Evolutionary conservation across 2,329 filamentous ascomycete species (phyloP), one percentile per base, ranked within the genome.

Genomic region (Dryadomyces quercus-mongolicae): DNA sequence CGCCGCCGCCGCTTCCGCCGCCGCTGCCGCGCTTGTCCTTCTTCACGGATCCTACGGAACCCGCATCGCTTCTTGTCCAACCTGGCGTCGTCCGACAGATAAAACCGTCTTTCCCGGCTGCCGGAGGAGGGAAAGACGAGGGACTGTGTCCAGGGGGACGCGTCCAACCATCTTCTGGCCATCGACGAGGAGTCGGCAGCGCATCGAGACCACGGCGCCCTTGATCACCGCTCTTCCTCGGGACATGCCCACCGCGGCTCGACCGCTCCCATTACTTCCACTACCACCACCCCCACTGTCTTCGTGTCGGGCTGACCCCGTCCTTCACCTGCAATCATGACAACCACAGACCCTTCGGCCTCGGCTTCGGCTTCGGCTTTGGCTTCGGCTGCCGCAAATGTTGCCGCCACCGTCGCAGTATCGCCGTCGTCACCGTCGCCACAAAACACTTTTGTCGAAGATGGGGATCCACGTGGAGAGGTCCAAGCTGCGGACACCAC

Each of bases 121-220:
- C 25, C 49, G 55, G 53, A 48, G 45, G 48, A 43, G 53, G 53
- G 43, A 55, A 25, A 49, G 48, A 52, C 12, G 18, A 34, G 36
- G 36, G 36, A 40, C 36, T 16, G 36, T 40, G 36, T 40, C 36
- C 36, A 40, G 36, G 36, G 25, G 10, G 36, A 40, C 36, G 36
- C 36, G 36, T 13, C 36, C 46, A 21, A 48, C 22, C 46, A 48
- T 31, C 25, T 31, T 31, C 25, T 31, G 25, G 25, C 25, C 8
- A 31, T 31, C 25, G 25, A 31, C 4, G 25, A 31, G 25, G 25
- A 31, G 25, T 8, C 25, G 25, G 25, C 25, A 5, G 25, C 25
- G 25, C 25, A 31, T 31, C 25, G 25, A 31, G 25, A 31, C 25
- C 25, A 31, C 25, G 8, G 25, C 25, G 25, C 25, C 25, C 25